Base-by-base conservation (phyloP, 768 basidiomycete species). In the Udeniomyces megalosporus region DNA sequence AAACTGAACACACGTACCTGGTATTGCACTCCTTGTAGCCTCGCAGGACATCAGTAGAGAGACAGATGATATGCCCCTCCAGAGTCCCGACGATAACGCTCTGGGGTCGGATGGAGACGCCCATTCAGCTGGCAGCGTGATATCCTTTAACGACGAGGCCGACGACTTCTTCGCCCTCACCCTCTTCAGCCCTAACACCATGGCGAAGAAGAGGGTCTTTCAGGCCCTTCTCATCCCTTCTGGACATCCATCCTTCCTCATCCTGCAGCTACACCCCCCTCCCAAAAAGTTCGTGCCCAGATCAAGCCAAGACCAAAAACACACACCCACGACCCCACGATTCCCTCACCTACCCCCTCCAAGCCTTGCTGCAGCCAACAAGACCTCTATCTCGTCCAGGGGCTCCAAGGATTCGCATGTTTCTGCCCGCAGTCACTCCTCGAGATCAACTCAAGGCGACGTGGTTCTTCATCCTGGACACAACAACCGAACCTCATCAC, bases 211-310 rank as follows among this genome's bases (percentile, higher is more conserved):
- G n/a, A 34, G 44, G 32, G 44, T 24, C 3, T 62, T 31, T 26
- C 45, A 62, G 10, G 61, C 61, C 31, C 61, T 62, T 4, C 29
- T 62, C 4, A 49, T 60, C 31, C 51, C 51, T 1, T 61, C 60
- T 14, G 35, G 48, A 10, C 61, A 62, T 14, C 61, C 61, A 3
- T 62, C 61, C 34, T 62, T 55, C 31, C 34, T 53, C 35, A 29
- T 62, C 11, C 61, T 62, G 2, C 61, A 62, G 44, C 61, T 62
- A 4, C 61, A 62, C 28, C 61, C 61, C 3, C 61, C 52, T 2
- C 61, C 61, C 4, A 60, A 60, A 28, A 60, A 60, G 48, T 20
- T 42, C 38, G 58, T 38, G 1, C 5, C 54, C 22, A 45, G 61
- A 12, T 22, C 35, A 2, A 32, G 22, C 32, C 51, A 62, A 58